Evolutionary conservation across 2,329 filamentous ascomycete genomes (phyloP).

Genomic region (Botrytis byssoidea): DNA sequence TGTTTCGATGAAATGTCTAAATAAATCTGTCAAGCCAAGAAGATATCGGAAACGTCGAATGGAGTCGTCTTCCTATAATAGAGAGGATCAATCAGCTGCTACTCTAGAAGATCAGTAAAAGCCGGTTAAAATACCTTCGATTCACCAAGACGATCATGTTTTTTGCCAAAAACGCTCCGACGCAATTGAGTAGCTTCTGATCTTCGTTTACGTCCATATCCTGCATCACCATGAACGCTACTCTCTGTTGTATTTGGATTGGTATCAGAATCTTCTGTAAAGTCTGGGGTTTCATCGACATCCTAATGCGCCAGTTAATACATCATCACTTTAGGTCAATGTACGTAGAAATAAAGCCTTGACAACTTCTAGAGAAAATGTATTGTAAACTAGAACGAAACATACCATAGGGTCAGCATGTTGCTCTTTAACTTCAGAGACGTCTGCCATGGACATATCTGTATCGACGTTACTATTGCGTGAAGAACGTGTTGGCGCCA

Average conservation of each 20-base stretch:
- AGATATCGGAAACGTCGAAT: constrained; percentile 93
- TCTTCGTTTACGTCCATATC: constrained; percentile 80
- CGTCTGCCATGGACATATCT: constrained; percentile 62
- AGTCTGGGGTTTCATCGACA: constrained; percentile 64
- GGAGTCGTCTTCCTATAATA: constrained; percentile 80
- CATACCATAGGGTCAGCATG: constrained; percentile 40
- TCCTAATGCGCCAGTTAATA: constrained; percentile 45
- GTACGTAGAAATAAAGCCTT: neutral
- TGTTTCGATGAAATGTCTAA: constrained; percentile 97
- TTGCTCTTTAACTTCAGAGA: constrained; percentile 42
- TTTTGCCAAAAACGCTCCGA: constrained; percentile 90
- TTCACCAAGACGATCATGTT: constrained; percentile 87
- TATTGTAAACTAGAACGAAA: constrained; percentile 11
- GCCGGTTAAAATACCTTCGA: constrained; percentile 65
- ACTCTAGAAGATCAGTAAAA: neutral
- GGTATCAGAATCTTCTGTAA: constrained; percentile 65
- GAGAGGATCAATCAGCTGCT: neutral
- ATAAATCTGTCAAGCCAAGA: constrained; percentile 90
- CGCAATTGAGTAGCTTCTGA: constrained; percentile 86
- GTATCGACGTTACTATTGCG: constrained; percentile 48
- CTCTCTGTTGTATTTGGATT: constrained; percentile 72
- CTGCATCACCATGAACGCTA: constrained; percentile 75
- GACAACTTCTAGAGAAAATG: neutral
- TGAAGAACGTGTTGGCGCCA: constrained; percentile 55
- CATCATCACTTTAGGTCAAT: neutral